Evolutionary conservation across 116 monocot species (phyloP), one percentile per base, ranked within the genome.

Genomic region (Cymodocea nodosa): DNA sequence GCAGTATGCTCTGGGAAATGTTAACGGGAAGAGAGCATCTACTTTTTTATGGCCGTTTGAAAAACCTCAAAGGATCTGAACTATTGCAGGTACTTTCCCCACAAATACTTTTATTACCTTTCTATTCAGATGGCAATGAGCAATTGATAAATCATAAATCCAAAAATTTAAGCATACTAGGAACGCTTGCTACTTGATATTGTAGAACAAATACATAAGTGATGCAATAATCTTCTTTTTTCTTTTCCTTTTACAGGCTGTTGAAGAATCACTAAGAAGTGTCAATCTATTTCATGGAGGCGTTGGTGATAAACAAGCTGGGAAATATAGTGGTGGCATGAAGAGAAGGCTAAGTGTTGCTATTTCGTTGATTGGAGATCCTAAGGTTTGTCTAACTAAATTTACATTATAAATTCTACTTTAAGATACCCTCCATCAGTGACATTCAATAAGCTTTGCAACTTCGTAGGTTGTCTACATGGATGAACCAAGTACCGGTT

Each of bases 301-400:
- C 56, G 74, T 79, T 20, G 86, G 72, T 57, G 82, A 89, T 69
- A 93, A 86, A 50, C 77, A 70, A 71, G 77, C 63, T 52, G 69
- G 79, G 25, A 77, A 81, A 56, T 93, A 93, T 53, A 93, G 89
- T 66, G 89, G 93, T 62, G 93, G 93, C 44, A 93, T 93, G 93
- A 93, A 89, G 68, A 79, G 93, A 58, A 77, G 93, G 22, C 86
- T 93, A 35, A 93, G 89, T 70, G 83, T 93, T 72, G 93, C 89
- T 9, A 93, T 93, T 48, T 89, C 93, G 40, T 70, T 93, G 34
- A 93, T 93, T 24, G 86, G 86, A 67, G 76, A 93, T 68, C 86
- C 93, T 25, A 86, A 89, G 71, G 70, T 69, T 59, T 24, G 37
- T 49, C 44, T 57, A 14, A 30, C 30, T 30, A 30, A 30, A 30